Conservation (phyloP, 805 yeast species). For the Vanderwaltozyma polyspora region DNA sequence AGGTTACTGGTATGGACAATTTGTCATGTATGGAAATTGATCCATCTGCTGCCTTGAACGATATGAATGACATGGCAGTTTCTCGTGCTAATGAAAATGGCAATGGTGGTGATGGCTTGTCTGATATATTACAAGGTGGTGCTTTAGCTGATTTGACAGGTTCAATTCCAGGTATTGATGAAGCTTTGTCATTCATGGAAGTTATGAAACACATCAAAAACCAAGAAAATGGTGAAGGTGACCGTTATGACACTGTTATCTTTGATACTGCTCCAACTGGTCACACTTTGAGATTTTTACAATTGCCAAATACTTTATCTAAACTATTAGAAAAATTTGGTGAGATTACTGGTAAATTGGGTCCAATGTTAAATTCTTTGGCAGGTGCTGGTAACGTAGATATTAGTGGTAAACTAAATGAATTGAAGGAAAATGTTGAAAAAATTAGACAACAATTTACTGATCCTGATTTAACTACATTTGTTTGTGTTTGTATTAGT, state of each 20-base stretch:
- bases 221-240: conserved; percentile 37
- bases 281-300: conserved; percentile 89
- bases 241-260: conserved; percentile 72
- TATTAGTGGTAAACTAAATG: conserved; percentile 44
- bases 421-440: conserved; percentile 65
- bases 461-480: conserved; percentile 90
- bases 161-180: conserved; percentile 96
- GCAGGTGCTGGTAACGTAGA: conserved; percentile 65
- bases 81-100: conserved; percentile 33
- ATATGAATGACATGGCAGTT: conserved; percentile 48
- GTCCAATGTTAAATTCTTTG: conserved; percentile 74
- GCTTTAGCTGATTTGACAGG: conserved; percentile 72
- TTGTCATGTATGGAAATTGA: conserved; percentile 98
- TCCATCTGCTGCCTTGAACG: conserved; percentile 87
- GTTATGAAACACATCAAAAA: conserved; percentile 91
- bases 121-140: conserved; percentile 27
- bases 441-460: conserved; percentile 93
- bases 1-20: conserved; percentile 80
- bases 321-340: conserved; percentile 79
- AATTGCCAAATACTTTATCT: conserved; percentile 85
- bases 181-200: conserved; percentile 95
- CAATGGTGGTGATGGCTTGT: conserved; percentile 24
- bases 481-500: conserved; percentile 93
- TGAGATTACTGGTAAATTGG: conserved; percentile 75
- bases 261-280: conserved; percentile 99